A percentile compares a stretch with the other conserved stretches of the same genome.
phyloP scores from a whole-genome alignment of 176 grass and related monocot species.

The Canna indica region DNA sequence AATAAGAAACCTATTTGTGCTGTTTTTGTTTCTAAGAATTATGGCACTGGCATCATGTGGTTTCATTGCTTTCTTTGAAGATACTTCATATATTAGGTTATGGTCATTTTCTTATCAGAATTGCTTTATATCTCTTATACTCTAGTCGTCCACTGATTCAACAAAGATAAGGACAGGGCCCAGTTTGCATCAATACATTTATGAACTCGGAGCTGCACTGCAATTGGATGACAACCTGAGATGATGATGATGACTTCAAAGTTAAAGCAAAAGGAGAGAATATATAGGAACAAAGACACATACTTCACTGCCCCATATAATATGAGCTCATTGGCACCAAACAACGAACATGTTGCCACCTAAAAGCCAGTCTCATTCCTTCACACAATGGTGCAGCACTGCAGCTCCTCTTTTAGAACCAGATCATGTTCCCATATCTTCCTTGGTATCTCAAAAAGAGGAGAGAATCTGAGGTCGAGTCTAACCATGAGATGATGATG shows the following conservation, averaged over 20 bases:
- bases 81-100: background rate
- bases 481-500: background rate
- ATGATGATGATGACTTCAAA: background rate
- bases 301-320: background rate
- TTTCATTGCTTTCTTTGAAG: background rate
- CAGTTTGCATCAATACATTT: background rate
- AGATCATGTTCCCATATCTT: constrained; percentile 33
- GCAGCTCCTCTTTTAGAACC: constrained; percentile 4
- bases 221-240: background rate
- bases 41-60: background rate
- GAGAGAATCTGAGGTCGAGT: background rate
- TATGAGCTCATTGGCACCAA: background rate
- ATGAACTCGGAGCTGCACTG: background rate
- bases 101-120: background rate
- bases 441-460: constrained; percentile 25
- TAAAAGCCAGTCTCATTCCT: constrained; percentile 16
- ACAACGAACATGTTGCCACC: constrained; percentile 22
- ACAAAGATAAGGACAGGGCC: background rate
- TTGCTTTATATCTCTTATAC: background rate
- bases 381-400: background rate
- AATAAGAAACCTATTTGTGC: background rate
- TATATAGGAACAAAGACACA: background rate
- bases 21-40: background rate
- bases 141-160: background rate
- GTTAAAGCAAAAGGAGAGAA: background rate